Percentiles rank a stretch among this genome's conserved stretches.
Conservation (phyloP, 2,329 filamentous ascomycete species). For the Huntiella decipiens region DNA sequence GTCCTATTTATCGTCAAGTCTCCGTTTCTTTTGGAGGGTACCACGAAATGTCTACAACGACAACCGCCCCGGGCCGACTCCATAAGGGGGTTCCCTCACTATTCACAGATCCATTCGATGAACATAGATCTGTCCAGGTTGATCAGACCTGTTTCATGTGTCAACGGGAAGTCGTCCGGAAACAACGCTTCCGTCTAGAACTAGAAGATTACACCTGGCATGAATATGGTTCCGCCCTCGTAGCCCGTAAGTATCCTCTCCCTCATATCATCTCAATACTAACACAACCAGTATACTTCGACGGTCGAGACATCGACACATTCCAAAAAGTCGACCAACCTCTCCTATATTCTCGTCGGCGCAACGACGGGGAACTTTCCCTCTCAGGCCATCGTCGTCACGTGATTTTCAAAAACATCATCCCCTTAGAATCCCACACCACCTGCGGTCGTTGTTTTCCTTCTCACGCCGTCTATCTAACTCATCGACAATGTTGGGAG, state of each 20-base stretch:
- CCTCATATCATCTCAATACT: background rate
- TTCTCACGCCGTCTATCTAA: conserved; percentile 7
- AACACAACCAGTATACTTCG: conserved; percentile 8
- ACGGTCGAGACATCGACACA: conserved; percentile 8
- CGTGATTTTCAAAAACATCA: conserved; percentile 11
- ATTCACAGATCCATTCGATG: conserved; percentile 9
- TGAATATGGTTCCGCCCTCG: background rate
- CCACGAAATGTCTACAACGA: no score
- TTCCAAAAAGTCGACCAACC: conserved; percentile 7
- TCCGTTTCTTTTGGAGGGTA: no score
- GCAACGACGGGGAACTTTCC: conserved; percentile 7
- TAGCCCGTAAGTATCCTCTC: conserved; percentile 6
- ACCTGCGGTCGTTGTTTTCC: conserved; percentile 9
- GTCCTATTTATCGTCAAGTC: no score
- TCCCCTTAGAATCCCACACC: conserved; percentile 9
- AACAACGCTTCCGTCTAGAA: conserved; percentile 6
- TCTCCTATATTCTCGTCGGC: conserved; percentile 7
- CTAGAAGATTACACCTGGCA: conserved; percentile 4
- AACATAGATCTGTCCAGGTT: conserved; percentile 9
- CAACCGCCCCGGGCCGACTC: background rate
- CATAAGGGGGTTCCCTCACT: conserved; percentile 4
- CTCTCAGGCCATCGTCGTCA: conserved; percentile 5
- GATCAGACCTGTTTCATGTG: conserved; percentile 10
- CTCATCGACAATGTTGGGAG: conserved; percentile 10
- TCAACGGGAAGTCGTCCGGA: conserved; percentile 7